Evolutionary conservation across 352 stramenopile species (phyloP).

Genomic region (Phytophthora rubi): DNA sequence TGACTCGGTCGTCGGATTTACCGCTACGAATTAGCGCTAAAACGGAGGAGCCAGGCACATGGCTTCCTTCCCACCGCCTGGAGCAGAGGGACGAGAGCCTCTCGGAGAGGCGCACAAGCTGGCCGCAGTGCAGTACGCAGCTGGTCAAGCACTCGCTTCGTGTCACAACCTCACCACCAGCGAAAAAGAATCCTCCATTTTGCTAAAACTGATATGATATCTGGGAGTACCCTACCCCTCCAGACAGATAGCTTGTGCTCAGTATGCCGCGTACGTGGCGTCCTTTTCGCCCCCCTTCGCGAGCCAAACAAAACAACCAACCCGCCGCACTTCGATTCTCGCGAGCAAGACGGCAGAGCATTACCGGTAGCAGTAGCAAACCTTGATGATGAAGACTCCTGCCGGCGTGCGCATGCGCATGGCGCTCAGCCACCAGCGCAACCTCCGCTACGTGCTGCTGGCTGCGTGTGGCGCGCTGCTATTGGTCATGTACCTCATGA

Average conservation of each 20-base stretch:
- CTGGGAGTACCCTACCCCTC: constrained; percentile 1
- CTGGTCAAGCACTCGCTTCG: background rate
- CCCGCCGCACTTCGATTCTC: constrained; percentile 31
- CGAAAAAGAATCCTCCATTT: constrained; percentile 18
- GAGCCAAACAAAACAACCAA: constrained; percentile 12
- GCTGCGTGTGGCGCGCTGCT: constrained; percentile 47
- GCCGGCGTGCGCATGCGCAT: constrained; percentile 74
- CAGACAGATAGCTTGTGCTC: constrained; percentile 7
- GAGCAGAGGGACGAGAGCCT: constrained; percentile 1
- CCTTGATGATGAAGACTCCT: constrained; percentile 58
- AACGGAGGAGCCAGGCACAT: constrained; percentile 17
- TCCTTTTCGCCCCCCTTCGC: constrained; percentile 13
- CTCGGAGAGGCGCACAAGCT: background rate
- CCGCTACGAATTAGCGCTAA: constrained; percentile 28
- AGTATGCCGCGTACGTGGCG: constrained; percentile 29
- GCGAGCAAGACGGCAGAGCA: constrained; percentile 10
- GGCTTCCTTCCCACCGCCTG: constrained; percentile 20
- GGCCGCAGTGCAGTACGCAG: background rate
- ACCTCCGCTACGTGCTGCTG: constrained; percentile 63
- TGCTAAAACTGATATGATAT: constrained; percentile 18
- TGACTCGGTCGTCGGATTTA: constrained; percentile 1
- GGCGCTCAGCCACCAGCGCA: constrained; percentile 64
- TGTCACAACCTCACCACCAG: background rate
- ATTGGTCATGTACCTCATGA: constrained; percentile 55
- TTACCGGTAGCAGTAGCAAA: background rate